Evolutionary conservation across 176 grass and related monocot species (phyloP), one percentile per base, ranked within the genome.

Genomic region (Avena atlantica): DNA sequence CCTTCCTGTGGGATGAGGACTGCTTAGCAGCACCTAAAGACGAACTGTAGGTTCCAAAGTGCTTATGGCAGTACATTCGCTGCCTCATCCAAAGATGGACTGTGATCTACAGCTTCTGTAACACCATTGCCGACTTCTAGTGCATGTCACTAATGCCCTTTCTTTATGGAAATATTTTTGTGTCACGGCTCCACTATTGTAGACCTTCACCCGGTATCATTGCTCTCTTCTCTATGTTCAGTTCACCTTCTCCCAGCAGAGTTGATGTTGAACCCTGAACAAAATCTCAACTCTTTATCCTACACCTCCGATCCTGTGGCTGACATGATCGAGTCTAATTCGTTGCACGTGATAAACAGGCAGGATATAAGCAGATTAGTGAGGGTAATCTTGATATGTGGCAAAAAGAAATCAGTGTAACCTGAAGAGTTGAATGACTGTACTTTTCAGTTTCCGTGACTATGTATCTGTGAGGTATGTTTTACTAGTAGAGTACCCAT

Each of bases 1-100:
- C 94, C 9, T 96, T 86, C 77, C 88, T 87, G 78, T 98, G 97
- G 97, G 94, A 98, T 55, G 84, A 92, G 58, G 90, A 91, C 58
- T 93, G 97, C 81, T 85, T 91, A 12, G 7, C 83, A 29, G 88
- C 58, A 52, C 82, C 87, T 40, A 98, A 96, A 86, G 97, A 96
- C 64, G 97, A 98, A 85, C 90, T 98, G 63, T 94, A 85, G 90
- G 53, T 62, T 37, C 4, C 1, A 24, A 68, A 74, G 79, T 70
- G 23, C 72, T 76, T 80, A n/a, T 34, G 61, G 3, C 20, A 25
- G 29, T 49, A 8, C 16, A 16, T 84, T 68, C 44, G 9, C 67
- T 59, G 9, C 58, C 59, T 60, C 7, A 16, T 70, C 36, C 42
- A 66, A 15, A 11, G 74, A 23, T 90, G 11, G 42, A 70, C 51